These are phyloP conservation scores for Kuraishia capsulata DNA, from an alignment of 805 yeast genomes.

Conservation along the genomic window DNA sequence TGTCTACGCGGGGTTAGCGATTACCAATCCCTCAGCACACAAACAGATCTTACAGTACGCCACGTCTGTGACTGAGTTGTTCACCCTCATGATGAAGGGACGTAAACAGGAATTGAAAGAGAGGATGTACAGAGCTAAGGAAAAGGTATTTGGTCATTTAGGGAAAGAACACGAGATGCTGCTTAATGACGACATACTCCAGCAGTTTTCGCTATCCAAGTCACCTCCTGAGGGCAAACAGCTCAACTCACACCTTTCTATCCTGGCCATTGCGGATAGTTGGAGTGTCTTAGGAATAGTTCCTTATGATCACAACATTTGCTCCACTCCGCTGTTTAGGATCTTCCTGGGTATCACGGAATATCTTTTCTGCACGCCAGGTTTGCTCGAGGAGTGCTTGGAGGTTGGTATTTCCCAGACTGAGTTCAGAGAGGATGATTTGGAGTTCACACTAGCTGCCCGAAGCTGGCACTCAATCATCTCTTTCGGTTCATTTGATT, in stretches of 20 bases:
- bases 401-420: slow-evolving; percentile 58
- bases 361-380: slow-evolving; percentile 79
- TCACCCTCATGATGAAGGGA: slow-evolving; percentile 72
- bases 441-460: slow-evolving; percentile 89
- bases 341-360: slow-evolving; percentile 92
- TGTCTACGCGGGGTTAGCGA: slow-evolving; percentile 95
- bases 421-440: slow-evolving; percentile 77
- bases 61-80: slow-evolving; percentile 71
- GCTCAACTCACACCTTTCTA: slow-evolving; percentile 85
- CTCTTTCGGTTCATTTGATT: slow-evolving; percentile 59
- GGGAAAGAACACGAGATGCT: slow-evolving; percentile 46
- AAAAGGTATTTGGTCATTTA: slow-evolving; percentile 67
- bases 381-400: slow-evolving; percentile 71
- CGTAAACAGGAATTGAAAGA: slow-evolving; percentile 45
- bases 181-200: slow-evolving; percentile 70
- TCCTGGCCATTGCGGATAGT: slow-evolving; percentile 87
- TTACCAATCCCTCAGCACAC: slow-evolving; percentile 92
- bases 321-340: slow-evolving; percentile 90
- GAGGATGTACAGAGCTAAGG: slow-evolving; percentile 58
- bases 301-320: slow-evolving; percentile 95
- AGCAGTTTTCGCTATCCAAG: slow-evolving; percentile 69
- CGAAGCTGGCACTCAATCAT: slow-evolving; percentile 83
- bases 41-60: slow-evolving; percentile 87
- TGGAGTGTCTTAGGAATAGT: slow-evolving; percentile 81
- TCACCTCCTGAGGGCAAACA: slow-evolving; percentile 57